Evolutionary conservation across 164 flowering plant species (phyloP), one percentile per base, ranked within the genome.

Genomic region (Aristolochia fimbriata): DNA sequence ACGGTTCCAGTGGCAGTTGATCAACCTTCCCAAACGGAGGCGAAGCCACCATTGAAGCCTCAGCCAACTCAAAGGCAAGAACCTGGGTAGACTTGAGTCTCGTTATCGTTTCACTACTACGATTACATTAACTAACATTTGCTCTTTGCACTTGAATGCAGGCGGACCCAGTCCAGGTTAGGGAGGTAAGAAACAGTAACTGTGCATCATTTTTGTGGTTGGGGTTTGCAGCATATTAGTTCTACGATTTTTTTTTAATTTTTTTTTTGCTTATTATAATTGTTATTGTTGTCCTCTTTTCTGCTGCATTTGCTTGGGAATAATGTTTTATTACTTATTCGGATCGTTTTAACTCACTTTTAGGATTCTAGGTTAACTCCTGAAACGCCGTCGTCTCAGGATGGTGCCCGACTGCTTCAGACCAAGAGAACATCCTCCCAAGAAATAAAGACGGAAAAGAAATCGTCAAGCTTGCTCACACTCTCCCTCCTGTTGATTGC

Each of bases 1-100:
- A 76, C 61, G 41, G 76, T 81, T 6, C 74, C 82, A 0, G 60
- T 80, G 43, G 74, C 80, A 37, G 65, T 47, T 13, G 66, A 68
- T 22, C 78, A 51, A 57, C 57, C 71, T 22, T 60, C 67, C 46
- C 60, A 64, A 47, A 62, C 23, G 50, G 60, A 59, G 37, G 17
- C 78, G 37, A 54, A 33, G 52, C 50, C 71, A 43, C 51, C 17
- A 61, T 20, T 66, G 55, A 62, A 72, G 60, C 73, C 74, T 49
- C 71, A 57, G 60, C 68, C 62, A 37, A 23, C 61, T 55, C 50
- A 24, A 66, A 75, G 71, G 78, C 49, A 61, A 61, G 72, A 45
- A n/a, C 19, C 43, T 27, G 30, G 30, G 3, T 52, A 52, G 30
- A 52, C 12, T 21, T 1, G 15, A 6, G 8, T 20, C 56, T 52